These are phyloP conservation scores for Leccinellum rugosiceps DNA, from an alignment of 768 basidiomycete species.

Conservation along the genomic window DNA sequence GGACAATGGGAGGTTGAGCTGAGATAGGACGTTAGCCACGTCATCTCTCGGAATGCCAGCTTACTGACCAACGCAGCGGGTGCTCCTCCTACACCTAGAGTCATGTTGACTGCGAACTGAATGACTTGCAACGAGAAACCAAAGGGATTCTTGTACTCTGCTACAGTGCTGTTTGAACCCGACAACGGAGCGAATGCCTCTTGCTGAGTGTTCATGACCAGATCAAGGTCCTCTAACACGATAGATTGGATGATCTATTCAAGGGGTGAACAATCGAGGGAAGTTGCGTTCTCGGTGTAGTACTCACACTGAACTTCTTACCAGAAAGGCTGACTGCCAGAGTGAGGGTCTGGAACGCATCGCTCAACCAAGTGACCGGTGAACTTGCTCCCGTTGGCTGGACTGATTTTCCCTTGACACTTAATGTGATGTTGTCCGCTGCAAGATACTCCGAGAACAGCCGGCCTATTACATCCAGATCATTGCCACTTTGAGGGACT, in stretches of 20 bases:
- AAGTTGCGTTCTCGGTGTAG: not conserved
- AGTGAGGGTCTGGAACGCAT: conserved; percentile 66
- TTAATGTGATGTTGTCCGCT: conserved; percentile 60
- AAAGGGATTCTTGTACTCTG: conserved; percentile 69
- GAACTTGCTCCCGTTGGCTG: conserved; percentile 51
- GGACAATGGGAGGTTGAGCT: conserved; percentile 52
- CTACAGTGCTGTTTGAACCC: conserved; percentile 52
- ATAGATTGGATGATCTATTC: conserved; percentile 62
- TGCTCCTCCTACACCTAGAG: conserved; percentile 44
- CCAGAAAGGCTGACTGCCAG: conserved; percentile 63
- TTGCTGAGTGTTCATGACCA: conserved; percentile 48
- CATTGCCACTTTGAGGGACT: conserved; percentile 55
- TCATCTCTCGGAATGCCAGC: not conserved
- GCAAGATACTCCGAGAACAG: conserved; percentile 68
- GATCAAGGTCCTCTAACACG: conserved; percentile 50
- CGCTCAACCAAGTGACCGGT: conserved; percentile 60
- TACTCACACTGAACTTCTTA: conserved; percentile 47
- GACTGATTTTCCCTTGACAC: conserved; percentile 57
- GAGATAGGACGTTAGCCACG: conserved; percentile 1
- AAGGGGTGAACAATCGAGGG: not conserved
- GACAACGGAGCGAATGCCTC: conserved; percentile 61
- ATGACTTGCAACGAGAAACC: conserved; percentile 70
- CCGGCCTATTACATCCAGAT: conserved; percentile 50
- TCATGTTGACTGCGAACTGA: conserved; percentile 52
- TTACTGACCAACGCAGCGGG: conserved; percentile 51